A percentile compares a stretch with the other conserved stretches of the same genome.
Conservation (phyloP, 2,329 filamentous ascomycete genomes). For the Rasamsonia emersonii region DNA sequence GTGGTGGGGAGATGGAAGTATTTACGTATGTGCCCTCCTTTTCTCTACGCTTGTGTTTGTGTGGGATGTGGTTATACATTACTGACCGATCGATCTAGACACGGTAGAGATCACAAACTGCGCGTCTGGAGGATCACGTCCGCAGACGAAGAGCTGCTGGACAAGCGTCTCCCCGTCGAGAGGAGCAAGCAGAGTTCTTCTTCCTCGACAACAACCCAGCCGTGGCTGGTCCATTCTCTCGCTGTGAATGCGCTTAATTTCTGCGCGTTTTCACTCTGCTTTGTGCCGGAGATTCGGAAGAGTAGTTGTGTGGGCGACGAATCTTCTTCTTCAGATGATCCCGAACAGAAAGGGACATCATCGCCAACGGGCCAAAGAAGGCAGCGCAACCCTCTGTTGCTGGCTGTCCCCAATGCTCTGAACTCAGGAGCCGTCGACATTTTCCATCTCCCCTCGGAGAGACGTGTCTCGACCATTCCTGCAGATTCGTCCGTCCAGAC, state of each 20-base stretch:
- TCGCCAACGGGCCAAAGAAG: too few species aligned
- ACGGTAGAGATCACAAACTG: slow-evolving; percentile 82
- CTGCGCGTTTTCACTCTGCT: slow-evolving; percentile 67
- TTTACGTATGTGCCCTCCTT: slow-evolving; percentile 60
- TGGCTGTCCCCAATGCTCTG: slow-evolving; percentile 74
- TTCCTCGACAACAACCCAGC: slow-evolving; percentile 42
- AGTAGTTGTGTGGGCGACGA: too few species aligned
- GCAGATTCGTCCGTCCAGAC: slow-evolving; percentile 37
- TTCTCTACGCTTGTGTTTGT: slow-evolving; percentile 1
- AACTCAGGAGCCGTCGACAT: slow-evolving; percentile 73
- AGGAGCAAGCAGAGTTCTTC: slow-evolving; percentile 29
- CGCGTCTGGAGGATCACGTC: slow-evolving; percentile 73
- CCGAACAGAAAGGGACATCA: slow-evolving; percentile 61
- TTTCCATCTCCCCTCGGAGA: slow-evolving; percentile 69
- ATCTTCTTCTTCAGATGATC: slow-evolving; percentile 60
- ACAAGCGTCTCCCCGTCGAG: slow-evolving; percentile 64
- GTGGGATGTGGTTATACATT: neutral
- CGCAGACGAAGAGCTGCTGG: slow-evolving; percentile 49
- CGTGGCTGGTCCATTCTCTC: slow-evolving; percentile 78
- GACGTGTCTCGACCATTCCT: slow-evolving; percentile 53
- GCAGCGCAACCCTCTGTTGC: slow-evolving; percentile 46
- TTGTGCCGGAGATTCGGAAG: slow-evolving; percentile 16
- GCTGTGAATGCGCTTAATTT: slow-evolving; percentile 93
- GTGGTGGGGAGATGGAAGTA: slow-evolving; percentile 48
- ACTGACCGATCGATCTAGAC: slow-evolving; percentile 45